Conservation (phyloP, 2,329 filamentous ascomycete species). For the Aspergillus caelatus region DNA sequence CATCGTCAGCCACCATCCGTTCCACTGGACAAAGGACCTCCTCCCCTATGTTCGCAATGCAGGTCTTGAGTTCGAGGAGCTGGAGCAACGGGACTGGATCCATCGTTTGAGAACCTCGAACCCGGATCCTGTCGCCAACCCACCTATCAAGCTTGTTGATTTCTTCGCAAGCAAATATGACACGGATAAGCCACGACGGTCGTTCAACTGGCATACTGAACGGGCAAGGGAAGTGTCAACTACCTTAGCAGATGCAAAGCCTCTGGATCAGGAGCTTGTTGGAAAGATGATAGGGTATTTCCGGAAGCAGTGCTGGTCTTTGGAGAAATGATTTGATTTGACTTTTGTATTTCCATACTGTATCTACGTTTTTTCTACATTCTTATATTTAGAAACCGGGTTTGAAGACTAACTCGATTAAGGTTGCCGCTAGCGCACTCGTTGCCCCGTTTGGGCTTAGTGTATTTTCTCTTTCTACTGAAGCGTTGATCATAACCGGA, state of each 20-base stretch:
- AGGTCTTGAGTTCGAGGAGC: constrained; percentile 40
- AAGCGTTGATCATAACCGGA: neutral
- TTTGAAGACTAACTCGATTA: neutral
- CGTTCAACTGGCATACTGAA: constrained; percentile 22
- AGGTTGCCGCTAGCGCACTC: neutral
- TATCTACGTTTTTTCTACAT: too few species aligned
- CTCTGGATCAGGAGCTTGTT: constrained; percentile 30
- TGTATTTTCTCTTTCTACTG: neutral
- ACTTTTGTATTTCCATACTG: too few species aligned
- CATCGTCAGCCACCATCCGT: constrained; percentile 53
- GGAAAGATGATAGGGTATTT: constrained; percentile 42
- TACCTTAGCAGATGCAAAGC: constrained; percentile 16
- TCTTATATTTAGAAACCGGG: neutral
- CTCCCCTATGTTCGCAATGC: constrained; percentile 55
- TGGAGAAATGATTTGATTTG: neutral
- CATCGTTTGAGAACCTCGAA: constrained; percentile 48
- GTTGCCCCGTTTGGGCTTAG: neutral
- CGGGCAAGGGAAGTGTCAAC: constrained; percentile 17
- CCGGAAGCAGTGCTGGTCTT: constrained; percentile 22
- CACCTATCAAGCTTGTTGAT: constrained; percentile 56
- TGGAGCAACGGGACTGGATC: constrained; percentile 32
- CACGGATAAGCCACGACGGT: constrained; percentile 13
- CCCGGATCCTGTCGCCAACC: constrained; percentile 53
- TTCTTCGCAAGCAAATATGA: constrained; percentile 59
- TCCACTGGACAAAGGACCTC: constrained; percentile 57